Evolutionary conservation across 2,329 filamentous ascomycete genomes (phyloP).

Genomic region (Sporothrix sp.): DNA sequence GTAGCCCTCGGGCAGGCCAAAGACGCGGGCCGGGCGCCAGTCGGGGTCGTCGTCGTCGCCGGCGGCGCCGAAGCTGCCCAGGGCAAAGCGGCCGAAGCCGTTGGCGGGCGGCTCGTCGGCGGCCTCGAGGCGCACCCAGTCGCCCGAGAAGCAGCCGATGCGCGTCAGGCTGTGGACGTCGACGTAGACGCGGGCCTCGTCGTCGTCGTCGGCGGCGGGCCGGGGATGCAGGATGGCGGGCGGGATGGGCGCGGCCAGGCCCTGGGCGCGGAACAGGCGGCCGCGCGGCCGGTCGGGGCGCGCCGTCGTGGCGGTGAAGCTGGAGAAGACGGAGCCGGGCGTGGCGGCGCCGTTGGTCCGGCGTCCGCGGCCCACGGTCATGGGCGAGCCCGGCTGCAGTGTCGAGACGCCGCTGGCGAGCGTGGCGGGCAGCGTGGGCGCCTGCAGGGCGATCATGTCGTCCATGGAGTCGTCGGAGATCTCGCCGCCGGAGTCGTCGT

Average conservation of each 20-base stretch:
- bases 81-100: constrained; percentile 55
- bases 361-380: constrained; percentile 56
- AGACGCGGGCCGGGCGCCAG: constrained; percentile 82
- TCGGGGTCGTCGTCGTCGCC: constrained; percentile 46
- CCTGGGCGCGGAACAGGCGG: constrained; percentile 76
- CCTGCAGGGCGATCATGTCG: constrained; percentile 82
- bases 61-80: constrained; percentile 55
- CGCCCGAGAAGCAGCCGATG: constrained; percentile 92
- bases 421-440: constrained; percentile 67
- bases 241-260: constrained; percentile 60
- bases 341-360: constrained; percentile 65
- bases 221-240: constrained; percentile 77
- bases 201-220: constrained; percentile 67
- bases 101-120: constrained; percentile 62
- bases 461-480: constrained; percentile 87
- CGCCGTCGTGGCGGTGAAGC: constrained; percentile 74
- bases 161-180: constrained; percentile 77
- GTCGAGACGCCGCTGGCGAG: constrained; percentile 71
- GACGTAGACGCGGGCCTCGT: constrained; percentile 82
- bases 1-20: constrained; percentile 72
- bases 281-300: constrained; percentile 62
- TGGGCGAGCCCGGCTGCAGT: constrained; percentile 70
- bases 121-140: constrained; percentile 83
- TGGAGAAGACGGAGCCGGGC: constrained; percentile 82
- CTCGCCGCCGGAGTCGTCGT: constrained; percentile 63